Conservation (phyloP, 768 basidiomycete genomes). For the Macrolepiota albuminosa region DNA sequence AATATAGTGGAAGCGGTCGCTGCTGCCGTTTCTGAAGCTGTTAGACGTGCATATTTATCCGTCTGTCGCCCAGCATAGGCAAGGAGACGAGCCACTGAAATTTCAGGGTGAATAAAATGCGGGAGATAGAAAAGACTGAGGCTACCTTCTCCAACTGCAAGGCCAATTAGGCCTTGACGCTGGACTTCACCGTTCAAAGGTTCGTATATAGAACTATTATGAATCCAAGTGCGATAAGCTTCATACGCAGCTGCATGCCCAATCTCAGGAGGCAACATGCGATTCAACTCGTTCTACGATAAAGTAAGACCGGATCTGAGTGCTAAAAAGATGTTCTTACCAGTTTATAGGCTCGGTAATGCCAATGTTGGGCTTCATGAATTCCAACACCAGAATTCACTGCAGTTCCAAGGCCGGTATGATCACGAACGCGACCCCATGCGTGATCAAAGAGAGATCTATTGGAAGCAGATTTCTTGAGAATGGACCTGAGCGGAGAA, state of each 20-base stretch:
- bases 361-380: slow-evolving; percentile 61
- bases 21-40: slow-evolving; percentile 62
- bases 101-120: slow-evolving; percentile 2
- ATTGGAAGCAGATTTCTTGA: slow-evolving; percentile 28
- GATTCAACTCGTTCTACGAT: slow-evolving; percentile 43
- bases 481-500: slow-evolving; percentile 10
- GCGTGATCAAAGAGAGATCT: slow-evolving; percentile 55
- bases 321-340: slow-evolving; percentile 27
- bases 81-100: slow-evolving; percentile 52
- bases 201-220: slow-evolving; percentile 50
- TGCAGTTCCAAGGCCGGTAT: slow-evolving; percentile 24
- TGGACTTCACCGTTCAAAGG: slow-evolving; percentile 54
- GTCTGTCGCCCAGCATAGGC: slow-evolving; percentile 39
- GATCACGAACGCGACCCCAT: slow-evolving; percentile 42
- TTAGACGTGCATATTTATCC: slow-evolving; percentile 42
- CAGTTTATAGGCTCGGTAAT: slow-evolving; percentile 58
- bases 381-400: slow-evolving; percentile 44
- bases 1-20: slow-evolving; percentile 62
- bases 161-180: slow-evolving; percentile 59
- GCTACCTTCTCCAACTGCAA: slow-evolving; percentile 69
- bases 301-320: background rate
- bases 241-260: slow-evolving; percentile 79
- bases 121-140: slow-evolving; percentile 1
- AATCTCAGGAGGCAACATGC: slow-evolving; percentile 54
- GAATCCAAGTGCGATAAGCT: slow-evolving; percentile 64